Conservation (phyloP, 2,329 filamentous ascomycete genomes). For the Fusarium tupiense region DNA sequence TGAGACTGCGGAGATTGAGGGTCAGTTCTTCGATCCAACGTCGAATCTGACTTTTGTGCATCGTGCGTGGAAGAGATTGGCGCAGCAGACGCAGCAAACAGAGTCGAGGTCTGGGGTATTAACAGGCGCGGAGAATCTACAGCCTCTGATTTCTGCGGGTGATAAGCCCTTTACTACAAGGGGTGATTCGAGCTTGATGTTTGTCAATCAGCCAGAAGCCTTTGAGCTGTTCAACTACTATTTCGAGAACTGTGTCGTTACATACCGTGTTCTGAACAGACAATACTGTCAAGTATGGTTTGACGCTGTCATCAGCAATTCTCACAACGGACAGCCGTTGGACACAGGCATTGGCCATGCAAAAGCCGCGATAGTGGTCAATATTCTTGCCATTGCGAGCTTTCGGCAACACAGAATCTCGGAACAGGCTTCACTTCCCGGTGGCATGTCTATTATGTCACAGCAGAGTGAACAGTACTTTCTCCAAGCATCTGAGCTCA, state of each 20-base stretch:
- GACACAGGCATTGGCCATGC: slow-evolving; percentile 54
- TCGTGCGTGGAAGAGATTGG: slow-evolving; percentile 60
- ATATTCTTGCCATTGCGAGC: slow-evolving; percentile 58
- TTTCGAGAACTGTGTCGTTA: slow-evolving; percentile 69
- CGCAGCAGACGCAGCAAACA: slow-evolving; percentile 51
- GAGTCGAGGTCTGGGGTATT: slow-evolving; percentile 26
- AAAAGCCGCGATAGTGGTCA: slow-evolving; percentile 58
- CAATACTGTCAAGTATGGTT: slow-evolving; percentile 62
- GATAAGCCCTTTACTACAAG: slow-evolving; percentile 57
- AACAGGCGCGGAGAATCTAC: slow-evolving; percentile 45
- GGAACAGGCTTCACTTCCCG: not conserved
- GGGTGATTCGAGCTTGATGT: slow-evolving; percentile 45
- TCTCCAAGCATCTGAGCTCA: slow-evolving; percentile 50
- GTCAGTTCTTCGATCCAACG: slow-evolving; percentile 62
- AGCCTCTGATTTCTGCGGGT: slow-evolving; percentile 56
- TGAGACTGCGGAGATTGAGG: slow-evolving; percentile 60
- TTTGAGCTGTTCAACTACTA: slow-evolving; percentile 59
- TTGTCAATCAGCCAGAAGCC: slow-evolving; percentile 51
- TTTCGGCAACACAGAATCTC: slow-evolving; percentile 31
- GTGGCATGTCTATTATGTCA: not conserved
- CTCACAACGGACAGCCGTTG: slow-evolving; percentile 49
- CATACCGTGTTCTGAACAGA: slow-evolving; percentile 66
- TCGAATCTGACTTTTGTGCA: slow-evolving; percentile 64
- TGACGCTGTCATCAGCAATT: slow-evolving; percentile 51
- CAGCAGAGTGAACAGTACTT: slow-evolving; percentile 53